Evolutionary conservation across 306 rosid genomes (phyloP).

Genomic region (Rosa rugosa): DNA sequence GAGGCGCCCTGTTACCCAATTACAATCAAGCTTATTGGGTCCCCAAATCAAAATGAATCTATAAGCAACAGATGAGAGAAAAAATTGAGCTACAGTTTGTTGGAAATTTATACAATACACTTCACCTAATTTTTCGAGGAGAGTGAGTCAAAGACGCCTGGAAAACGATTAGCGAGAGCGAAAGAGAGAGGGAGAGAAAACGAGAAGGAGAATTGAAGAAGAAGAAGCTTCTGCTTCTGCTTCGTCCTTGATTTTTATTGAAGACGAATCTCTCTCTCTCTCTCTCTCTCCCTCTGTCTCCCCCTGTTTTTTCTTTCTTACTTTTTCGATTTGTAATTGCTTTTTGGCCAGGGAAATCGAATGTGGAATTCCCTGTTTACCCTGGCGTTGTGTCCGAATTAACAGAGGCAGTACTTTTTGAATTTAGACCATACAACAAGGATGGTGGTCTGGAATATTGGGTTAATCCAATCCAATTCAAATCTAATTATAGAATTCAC

Average conservation of each 20-base stretch:
- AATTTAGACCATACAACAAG: too few species aligned
- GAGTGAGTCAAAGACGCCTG: slow-evolving; percentile 50
- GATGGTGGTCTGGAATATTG: too few species aligned
- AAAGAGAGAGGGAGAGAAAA: slow-evolving; percentile 27
- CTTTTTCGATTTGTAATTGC: neutral
- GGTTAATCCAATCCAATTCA: too few species aligned
- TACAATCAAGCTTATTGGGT: neutral
- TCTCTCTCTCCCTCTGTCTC: neutral
- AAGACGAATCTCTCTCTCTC: slow-evolving; percentile 1
- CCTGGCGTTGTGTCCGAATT: slow-evolving; percentile 14
- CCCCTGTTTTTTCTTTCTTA: neutral
- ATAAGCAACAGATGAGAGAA: neutral
- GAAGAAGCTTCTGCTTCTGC: slow-evolving; percentile 4
- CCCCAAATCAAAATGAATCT: neutral
- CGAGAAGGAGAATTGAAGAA: neutral
- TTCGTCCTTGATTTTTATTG: slow-evolving; percentile 20
- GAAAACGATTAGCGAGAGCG: slow-evolving; percentile 28
- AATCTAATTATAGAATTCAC: neutral
- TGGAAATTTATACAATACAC: neutral
- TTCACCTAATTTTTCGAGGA: slow-evolving; percentile 24
- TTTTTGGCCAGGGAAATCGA: slow-evolving; percentile 10
- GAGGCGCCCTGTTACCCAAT: neutral
- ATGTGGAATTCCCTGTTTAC: slow-evolving; percentile 19
- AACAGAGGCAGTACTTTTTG: neutral
- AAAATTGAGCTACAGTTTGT: slow-evolving; percentile 13